Percentiles rank a stretch among this genome's conserved stretches.
Conservation (phyloP, 2,329 filamentous ascomycete species). For the Phaeophleospora eucalypticola region DNA sequence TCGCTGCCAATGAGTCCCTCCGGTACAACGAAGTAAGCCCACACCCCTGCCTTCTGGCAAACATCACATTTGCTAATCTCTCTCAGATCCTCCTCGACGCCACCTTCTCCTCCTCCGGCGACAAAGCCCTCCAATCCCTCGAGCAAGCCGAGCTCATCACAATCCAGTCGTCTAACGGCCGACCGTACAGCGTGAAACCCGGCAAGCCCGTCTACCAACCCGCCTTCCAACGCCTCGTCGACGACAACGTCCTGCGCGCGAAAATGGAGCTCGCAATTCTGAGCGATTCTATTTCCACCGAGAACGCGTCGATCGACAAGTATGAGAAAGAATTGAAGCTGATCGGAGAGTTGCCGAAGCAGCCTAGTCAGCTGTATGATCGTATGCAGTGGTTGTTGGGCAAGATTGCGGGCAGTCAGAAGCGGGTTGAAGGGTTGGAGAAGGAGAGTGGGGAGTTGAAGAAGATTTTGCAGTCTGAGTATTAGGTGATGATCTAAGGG, state of each 20-base stretch:
- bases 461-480: constrained; percentile 60
- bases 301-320: constrained; percentile 71
- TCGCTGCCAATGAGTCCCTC: constrained; percentile 64
- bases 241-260: constrained; percentile 68
- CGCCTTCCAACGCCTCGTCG: constrained; percentile 68
- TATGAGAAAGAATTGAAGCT: constrained; percentile 71
- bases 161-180: constrained; percentile 67
- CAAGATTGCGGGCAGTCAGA: constrained; percentile 71
- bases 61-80: constrained; percentile 40
- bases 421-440: constrained; percentile 70
- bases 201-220: constrained; percentile 83
- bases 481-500: constrained; percentile 26
- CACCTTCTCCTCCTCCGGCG: constrained; percentile 68
- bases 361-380: constrained; percentile 63
- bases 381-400: constrained; percentile 67
- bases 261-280: constrained; percentile 66
- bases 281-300: constrained; percentile 64
- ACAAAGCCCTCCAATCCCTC: constrained; percentile 72
- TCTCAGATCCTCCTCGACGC: constrained; percentile 63
- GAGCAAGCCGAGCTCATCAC: constrained; percentile 82
- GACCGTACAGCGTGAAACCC: constrained; percentile 71
- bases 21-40: constrained; percentile 68
- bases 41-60: constrained; percentile 59
- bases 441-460: constrained; percentile 67
- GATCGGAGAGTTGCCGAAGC: constrained; percentile 65